Percentiles rank a stretch among this genome's conserved stretches.
phyloP scores from a whole-genome alignment of 495 filamentous ascomycete genomes.

The Gamarada debralockiae region DNA sequence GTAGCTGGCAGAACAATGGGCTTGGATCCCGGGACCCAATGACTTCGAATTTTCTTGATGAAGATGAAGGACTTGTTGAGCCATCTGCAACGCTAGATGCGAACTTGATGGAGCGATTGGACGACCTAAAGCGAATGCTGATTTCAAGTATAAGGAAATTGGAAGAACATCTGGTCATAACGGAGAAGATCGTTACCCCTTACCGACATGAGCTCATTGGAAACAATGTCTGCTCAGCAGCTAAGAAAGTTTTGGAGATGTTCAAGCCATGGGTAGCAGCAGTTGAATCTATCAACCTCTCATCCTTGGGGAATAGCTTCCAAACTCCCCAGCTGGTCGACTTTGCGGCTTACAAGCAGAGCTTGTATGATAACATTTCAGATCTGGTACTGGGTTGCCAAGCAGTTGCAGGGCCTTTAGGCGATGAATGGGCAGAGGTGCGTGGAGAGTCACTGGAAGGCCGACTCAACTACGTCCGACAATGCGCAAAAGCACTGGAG shows the following conservation, averaged over 20 bases:
- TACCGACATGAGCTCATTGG: conserved; percentile 67
- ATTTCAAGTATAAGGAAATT: conserved; percentile 77
- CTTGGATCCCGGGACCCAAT: conserved; percentile 63
- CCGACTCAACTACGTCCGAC: conserved; percentile 71
- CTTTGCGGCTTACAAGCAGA: conserved; percentile 86
- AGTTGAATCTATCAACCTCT: conserved; percentile 85
- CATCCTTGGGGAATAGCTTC: conserved; percentile 64
- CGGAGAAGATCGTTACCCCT: conserved; percentile 71
- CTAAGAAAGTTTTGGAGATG: conserved; percentile 73
- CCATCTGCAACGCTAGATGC: conserved; percentile 69
- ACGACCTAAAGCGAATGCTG: conserved; percentile 77
- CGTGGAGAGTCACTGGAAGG: conserved; percentile 92
- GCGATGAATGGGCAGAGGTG: conserved; percentile 91
- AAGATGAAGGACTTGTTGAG: conserved; percentile 74
- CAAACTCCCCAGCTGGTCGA: conserved; percentile 84
- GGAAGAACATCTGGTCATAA: conserved; percentile 74
- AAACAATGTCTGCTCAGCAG: conserved; percentile 69
- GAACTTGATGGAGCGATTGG: conserved; percentile 73
- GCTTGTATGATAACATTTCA: conserved; percentile 85
- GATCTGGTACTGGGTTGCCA: conserved; percentile 87
- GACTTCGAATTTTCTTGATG: conserved; percentile 76
- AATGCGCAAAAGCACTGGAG: conserved; percentile 74
- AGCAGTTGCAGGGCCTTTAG: conserved; percentile 79
- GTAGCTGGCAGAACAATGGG: conserved; percentile 92
- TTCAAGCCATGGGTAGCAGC: conserved; percentile 84